These are phyloP conservation scores for Barnettozyma sp. DNA, from an alignment of 805 yeast genomes.

Conservation along the genomic window DNA sequence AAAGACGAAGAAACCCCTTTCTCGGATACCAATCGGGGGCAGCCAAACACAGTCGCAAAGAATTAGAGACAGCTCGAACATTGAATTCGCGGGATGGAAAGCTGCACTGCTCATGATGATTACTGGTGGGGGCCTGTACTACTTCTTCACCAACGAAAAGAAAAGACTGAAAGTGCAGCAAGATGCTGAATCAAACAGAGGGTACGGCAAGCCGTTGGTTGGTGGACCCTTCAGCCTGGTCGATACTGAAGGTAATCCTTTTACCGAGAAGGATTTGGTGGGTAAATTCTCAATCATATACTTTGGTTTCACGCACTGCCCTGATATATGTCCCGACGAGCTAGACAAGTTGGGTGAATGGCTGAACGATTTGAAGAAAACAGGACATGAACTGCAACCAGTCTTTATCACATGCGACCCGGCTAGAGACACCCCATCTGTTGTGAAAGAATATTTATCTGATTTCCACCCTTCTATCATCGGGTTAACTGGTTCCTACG, in stretches of 20 bases:
- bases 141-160: slow-evolving; percentile 70
- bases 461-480: slow-evolving; percentile 89
- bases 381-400: slow-evolving; percentile 66
- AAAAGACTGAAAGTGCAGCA: slow-evolving; percentile 63
- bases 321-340: slow-evolving; percentile 98
- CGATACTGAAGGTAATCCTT: slow-evolving; percentile 63
- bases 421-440: slow-evolving; percentile 84
- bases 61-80: slow-evolving; percentile 35
- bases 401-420: slow-evolving; percentile 96
- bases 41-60: slow-evolving; percentile 26
- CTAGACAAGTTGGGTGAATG: slow-evolving; percentile 78
- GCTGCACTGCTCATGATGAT: slow-evolving; percentile 60
- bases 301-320: slow-evolving; percentile 96
- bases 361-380: slow-evolving; percentile 51
- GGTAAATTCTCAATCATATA: slow-evolving; percentile 83
- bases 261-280: slow-evolving; percentile 69
- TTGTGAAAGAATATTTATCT: slow-evolving; percentile 68
- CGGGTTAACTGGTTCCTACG: slow-evolving; percentile 90
- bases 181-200: slow-evolving; percentile 79
- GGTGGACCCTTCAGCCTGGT: slow-evolving; percentile 82
- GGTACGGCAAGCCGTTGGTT: slow-evolving; percentile 84
- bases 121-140: slow-evolving; percentile 68
- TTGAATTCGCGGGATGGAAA: slow-evolving; percentile 82
- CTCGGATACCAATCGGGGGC: slow-evolving; percentile 76
- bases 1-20: slow-evolving; percentile 51